A percentile compares a stretch with the other conserved stretches of the same genome.
Conservation (phyloP, 257 asterid genomes). For the Apocynum venetum region DNA sequence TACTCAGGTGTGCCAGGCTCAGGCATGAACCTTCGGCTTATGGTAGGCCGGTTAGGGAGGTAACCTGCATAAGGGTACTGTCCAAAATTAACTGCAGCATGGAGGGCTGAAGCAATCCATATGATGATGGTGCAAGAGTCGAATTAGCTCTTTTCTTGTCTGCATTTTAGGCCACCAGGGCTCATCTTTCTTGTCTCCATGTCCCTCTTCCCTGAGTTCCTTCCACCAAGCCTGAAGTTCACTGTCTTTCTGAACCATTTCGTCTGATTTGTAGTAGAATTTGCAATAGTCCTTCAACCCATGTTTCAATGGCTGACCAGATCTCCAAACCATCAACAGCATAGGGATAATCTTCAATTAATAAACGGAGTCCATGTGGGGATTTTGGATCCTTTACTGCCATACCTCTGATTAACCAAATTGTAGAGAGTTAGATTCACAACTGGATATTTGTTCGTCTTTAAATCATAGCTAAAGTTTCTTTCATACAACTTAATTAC, state of each 20-base stretch:
- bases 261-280: slow-evolving; percentile 25
- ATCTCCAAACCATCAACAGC: slow-evolving; percentile 37
- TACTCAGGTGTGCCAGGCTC: slow-evolving; percentile 35
- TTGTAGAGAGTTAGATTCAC: background rate
- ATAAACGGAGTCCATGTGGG: slow-evolving; percentile 25
- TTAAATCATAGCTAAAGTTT: no score
- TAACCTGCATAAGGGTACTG: slow-evolving; percentile 38
- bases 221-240: slow-evolving; percentile 37
- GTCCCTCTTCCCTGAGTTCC: slow-evolving; percentile 29
- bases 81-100: slow-evolving; percentile 37
- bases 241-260: slow-evolving; percentile 20
- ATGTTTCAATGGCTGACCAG: slow-evolving; percentile 30
- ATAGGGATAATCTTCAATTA: slow-evolving; percentile 32
- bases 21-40: slow-evolving; percentile 33
- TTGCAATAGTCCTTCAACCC: slow-evolving; percentile 30
- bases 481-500: slow-evolving; percentile 2
- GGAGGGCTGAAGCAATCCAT: slow-evolving; percentile 38
- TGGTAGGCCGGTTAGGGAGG: slow-evolving; percentile 32
- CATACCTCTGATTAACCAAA: slow-evolving; percentile 28
- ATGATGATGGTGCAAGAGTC: slow-evolving; percentile 27
- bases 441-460: background rate
- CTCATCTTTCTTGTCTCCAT: slow-evolving; percentile 33
- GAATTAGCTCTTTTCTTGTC: slow-evolving; percentile 16
- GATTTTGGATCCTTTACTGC: slow-evolving; percentile 27
- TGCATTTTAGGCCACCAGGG: slow-evolving; percentile 37